Evolutionary conservation across 1,284 basidiomycete species (phyloP), one percentile per base, ranked within the genome.

Genomic region (Melampsora americana): DNA sequence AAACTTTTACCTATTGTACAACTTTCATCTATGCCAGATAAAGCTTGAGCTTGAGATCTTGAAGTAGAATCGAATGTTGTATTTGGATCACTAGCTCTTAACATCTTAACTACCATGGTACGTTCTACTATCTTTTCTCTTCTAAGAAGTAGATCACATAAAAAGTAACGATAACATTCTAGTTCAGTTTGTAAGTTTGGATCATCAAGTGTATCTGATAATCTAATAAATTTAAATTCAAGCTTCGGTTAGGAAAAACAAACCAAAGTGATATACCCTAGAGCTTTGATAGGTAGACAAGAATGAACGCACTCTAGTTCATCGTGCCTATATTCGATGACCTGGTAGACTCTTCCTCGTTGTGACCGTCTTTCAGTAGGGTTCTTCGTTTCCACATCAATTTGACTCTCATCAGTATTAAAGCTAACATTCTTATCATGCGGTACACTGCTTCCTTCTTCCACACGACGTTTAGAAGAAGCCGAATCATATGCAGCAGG

Each of bases 121-220:
- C 72, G 46, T 32, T 74, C 72, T 18, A 74, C 59, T 46, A 48
- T 16, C 23, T 60, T 46, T 20, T 64, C 65, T 23, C 72, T 56
- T 26, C 72, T 23, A 35, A 74, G 53, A 20, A 74, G 66, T 42
- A 74, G 5, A 42, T 74, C 72, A 61, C 65, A 42, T n/a, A 74
- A 53, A 50, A 56, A 67, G 44, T 67, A 42, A n/a, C 66, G 65
- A 32, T 74, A 74, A 30, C 64, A 48, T 66, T 74, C 72, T 28
- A 74, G 14, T 23, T 74, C 32, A 16, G 53, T 64, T 56, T 59
- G 65, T 5, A 74, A 14, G 16, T 11, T 48, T 12, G 72, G 64
- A 61, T 74, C 65, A 48, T 67, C 26, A 42, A 42, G 35, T 69
- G 32, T 59, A n/a, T 69, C 35, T 28, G n/a, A 32, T 42, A 62